These are phyloP conservation scores for Hypholoma sublateritium DNA, from an alignment of 768 basidiomycete species.

Conservation along the genomic window DNA sequence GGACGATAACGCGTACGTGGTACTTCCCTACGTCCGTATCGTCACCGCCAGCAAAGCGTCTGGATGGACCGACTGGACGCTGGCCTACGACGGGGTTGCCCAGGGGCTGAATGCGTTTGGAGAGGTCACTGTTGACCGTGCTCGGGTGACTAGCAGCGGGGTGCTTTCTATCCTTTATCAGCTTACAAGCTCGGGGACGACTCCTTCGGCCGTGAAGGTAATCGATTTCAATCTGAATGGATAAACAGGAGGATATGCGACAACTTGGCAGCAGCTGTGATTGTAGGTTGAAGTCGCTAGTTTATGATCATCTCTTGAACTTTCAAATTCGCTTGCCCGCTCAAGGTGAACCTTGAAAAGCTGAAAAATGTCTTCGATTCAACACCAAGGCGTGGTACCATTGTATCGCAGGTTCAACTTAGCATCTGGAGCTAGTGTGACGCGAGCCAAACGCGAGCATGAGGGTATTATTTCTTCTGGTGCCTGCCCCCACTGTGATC, in stretches of 20 bases:
- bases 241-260: slow-evolving; percentile 7
- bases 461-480: no score
- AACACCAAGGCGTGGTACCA: no score
- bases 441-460: no score
- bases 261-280: neutral
- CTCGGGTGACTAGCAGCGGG: slow-evolving; percentile 32
- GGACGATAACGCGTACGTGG: slow-evolving; percentile 43
- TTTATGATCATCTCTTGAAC: no score
- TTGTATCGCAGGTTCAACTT: no score
- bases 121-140: slow-evolving; percentile 45
- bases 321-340: no score
- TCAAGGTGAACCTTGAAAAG: no score
- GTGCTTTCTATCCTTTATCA: slow-evolving; percentile 44
- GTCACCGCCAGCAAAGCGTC: slow-evolving; percentile 44
- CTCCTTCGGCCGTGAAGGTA: slow-evolving; percentile 39
- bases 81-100: slow-evolving; percentile 41
- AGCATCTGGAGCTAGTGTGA: no score
- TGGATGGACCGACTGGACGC: slow-evolving; percentile 47
- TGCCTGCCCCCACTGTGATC: no score
- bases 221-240: slow-evolving; percentile 42
- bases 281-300: no score
- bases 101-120: slow-evolving; percentile 42
- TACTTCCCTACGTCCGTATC: slow-evolving; percentile 41
- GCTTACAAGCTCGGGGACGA: slow-evolving; percentile 38
- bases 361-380: no score